These are phyloP conservation scores for Saraca asoca DNA, from an alignment of 331 rosid genomes.

Conservation along the genomic window DNA sequence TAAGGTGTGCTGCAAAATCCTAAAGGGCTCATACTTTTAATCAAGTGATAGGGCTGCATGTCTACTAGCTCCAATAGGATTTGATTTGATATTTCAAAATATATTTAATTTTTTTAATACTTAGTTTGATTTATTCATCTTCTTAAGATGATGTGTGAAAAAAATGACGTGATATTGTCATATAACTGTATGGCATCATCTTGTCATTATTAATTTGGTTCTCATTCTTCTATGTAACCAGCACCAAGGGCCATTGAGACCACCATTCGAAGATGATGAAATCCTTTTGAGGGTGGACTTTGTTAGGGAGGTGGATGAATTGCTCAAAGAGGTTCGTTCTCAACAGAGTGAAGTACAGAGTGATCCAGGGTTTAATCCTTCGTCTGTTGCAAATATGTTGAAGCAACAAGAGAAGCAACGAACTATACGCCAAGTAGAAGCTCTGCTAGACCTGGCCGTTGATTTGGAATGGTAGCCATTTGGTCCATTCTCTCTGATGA, in stretches of 20 bases:
- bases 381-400: conserved; percentile 76
- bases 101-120: too few species aligned
- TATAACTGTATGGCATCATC: too few species aligned
- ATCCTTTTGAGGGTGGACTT: conserved; percentile 81
- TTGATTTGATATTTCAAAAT: neutral
- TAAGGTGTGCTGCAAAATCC: conserved; percentile 53
- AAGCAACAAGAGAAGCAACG: conserved; percentile 88
- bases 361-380: conserved; percentile 62
- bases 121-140: too few species aligned
- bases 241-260: conserved; percentile 74
- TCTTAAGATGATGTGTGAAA: too few species aligned
- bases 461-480: conserved; percentile 64
- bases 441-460: conserved; percentile 75
- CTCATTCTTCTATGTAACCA: conserved; percentile 46
- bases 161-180: too few species aligned
- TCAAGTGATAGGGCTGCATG: too few species aligned
- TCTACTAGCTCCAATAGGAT: neutral
- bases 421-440: conserved; percentile 67
- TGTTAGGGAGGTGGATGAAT: conserved; percentile 83
- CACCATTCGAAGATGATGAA: conserved; percentile 64
- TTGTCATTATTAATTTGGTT: neutral
- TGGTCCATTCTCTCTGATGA: neutral
- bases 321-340: conserved; percentile 70
- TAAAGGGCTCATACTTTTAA: conserved; percentile 14
- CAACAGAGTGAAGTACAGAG: conserved; percentile 45